Conservation (phyloP, 345 rosid genomes). For the Carallia brachiata region DNA sequence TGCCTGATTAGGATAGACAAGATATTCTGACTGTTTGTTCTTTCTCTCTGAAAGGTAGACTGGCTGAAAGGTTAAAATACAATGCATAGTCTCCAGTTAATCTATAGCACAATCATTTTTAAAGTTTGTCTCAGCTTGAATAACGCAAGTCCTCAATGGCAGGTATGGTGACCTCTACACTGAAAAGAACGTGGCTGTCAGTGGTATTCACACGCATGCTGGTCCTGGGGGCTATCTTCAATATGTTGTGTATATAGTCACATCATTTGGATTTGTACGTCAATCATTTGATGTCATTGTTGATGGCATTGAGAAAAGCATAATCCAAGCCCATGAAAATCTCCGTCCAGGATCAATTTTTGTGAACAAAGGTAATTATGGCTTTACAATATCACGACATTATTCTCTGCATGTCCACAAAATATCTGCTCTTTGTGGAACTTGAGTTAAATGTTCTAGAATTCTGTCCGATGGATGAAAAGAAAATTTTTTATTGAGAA, state of each 20-base stretch:
- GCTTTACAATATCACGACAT: background rate
- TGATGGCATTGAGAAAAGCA: constrained; percentile 87
- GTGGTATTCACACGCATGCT: constrained; percentile 93
- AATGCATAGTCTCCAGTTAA: too few species aligned
- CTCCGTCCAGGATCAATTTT: constrained; percentile 80
- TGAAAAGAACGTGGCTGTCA: constrained; percentile 80
- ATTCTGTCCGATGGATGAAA: too few species aligned
- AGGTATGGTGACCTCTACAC: constrained; percentile 88
- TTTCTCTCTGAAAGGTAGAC: too few species aligned
- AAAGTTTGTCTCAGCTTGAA: too few species aligned
- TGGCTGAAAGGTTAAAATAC: too few species aligned
- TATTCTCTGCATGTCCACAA: background rate
- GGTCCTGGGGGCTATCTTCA: constrained; percentile 99
- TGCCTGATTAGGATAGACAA: too few species aligned
- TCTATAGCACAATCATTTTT: too few species aligned
- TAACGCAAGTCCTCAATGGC: too few species aligned
- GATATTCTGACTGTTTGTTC: too few species aligned
- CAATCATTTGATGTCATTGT: constrained; percentile 92
- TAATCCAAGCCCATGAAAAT: constrained; percentile 83
- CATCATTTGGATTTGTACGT: constrained; percentile 91
- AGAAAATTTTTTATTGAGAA: too few species aligned
- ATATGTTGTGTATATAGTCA: constrained; percentile 76
- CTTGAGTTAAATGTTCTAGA: too few species aligned
- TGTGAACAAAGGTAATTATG: constrained; percentile 54
- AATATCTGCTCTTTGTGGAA: too few species aligned